phyloP scores from a whole-genome alignment of 495 filamentous ascomycete species.

The Massariosphaeria phaeospora region DNA sequence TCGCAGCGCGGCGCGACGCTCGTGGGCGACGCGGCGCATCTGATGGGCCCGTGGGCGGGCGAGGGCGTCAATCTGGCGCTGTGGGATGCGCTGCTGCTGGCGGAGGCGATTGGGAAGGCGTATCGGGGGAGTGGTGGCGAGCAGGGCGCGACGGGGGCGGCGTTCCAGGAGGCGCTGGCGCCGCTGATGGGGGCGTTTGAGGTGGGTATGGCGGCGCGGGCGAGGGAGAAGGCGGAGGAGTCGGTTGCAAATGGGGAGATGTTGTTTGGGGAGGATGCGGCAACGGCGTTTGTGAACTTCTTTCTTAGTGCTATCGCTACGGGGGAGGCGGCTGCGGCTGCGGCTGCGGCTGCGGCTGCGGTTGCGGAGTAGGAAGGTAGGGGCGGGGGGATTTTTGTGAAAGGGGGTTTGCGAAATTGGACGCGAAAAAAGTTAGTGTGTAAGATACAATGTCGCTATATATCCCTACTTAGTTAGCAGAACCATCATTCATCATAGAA shows the following conservation, averaged over 20 bases:
- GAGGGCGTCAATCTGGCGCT: slow-evolving; percentile 31
- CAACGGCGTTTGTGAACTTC: slow-evolving; percentile 9
- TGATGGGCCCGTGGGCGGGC: slow-evolving; percentile 27
- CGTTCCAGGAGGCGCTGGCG: slow-evolving; percentile 8
- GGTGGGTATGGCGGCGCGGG: slow-evolving; percentile 16
- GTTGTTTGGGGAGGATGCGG: slow-evolving; percentile 21
- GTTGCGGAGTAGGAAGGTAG: no score
- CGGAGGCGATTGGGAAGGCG: slow-evolving; percentile 16
- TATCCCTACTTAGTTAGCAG: no score
- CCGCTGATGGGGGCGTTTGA: slow-evolving; percentile 15
- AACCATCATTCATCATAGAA: no score
- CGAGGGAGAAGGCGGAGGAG: slow-evolving; percentile 16
- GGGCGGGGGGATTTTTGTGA: no score
- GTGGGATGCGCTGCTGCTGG: slow-evolving; percentile 22
- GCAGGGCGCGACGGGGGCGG: background rate
- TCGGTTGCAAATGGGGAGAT: slow-evolving; percentile 8
- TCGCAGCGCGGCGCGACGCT: slow-evolving; percentile 14
- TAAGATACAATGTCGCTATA: no score
- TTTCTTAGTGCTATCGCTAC: slow-evolving; percentile 1
- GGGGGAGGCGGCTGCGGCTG: no score
- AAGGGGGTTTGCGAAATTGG: no score
- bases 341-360: no score
- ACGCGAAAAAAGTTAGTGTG: no score
- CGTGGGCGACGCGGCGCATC: slow-evolving; percentile 30
- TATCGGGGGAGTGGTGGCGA: no score